phyloP scores from a whole-genome alignment of 2,329 filamentous ascomycete genomes.

The Penicillium corylophilum region DNA sequence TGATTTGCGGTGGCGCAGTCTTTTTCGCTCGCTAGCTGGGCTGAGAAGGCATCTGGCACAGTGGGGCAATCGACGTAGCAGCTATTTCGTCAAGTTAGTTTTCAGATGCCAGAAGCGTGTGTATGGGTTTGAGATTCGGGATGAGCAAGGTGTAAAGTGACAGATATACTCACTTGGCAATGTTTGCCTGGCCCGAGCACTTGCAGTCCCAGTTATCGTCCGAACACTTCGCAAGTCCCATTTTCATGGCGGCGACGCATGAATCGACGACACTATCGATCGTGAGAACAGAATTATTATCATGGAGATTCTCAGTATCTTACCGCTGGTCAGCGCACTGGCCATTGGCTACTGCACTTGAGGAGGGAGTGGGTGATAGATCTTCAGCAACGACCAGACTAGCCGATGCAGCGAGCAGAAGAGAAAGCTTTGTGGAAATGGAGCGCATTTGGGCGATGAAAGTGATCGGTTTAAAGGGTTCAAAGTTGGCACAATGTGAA shows the following conservation, averaged over 20 bases:
- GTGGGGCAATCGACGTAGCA: slow-evolving; percentile 22
- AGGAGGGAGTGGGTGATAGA: slow-evolving; percentile 1
- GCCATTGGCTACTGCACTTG: slow-evolving; percentile 1
- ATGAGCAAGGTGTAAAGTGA: too few relatives aligned
- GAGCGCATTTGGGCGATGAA: slow-evolving; percentile 2
- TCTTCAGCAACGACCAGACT: slow-evolving; percentile 10
- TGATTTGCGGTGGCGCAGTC: slow-evolving; percentile 22
- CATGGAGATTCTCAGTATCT: background rate
- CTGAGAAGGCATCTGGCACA: slow-evolving; percentile 12
- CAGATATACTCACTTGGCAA: slow-evolving; percentile 17
- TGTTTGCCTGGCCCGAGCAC: slow-evolving; percentile 19
- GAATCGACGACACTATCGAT: slow-evolving; percentile 15
- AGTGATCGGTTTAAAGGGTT: too few relatives aligned
- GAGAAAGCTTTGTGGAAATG: background rate
- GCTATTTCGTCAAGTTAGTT: slow-evolving; percentile 6
- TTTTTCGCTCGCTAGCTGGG: slow-evolving; percentile 13
- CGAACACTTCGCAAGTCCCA: slow-evolving; percentile 10
- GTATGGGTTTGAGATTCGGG: background rate
- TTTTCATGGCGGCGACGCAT: slow-evolving; percentile 17
- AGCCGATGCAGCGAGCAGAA: slow-evolving; percentile 6
- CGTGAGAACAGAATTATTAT: background rate
- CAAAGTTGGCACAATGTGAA: background rate
- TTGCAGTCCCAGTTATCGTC: slow-evolving; percentile 22
- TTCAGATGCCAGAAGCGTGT: background rate
- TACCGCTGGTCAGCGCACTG: slow-evolving; percentile 15